phyloP scores from a whole-genome alignment of 2,329 filamentous ascomycete genomes.

The Ophiostoma fasciatum region DNA sequence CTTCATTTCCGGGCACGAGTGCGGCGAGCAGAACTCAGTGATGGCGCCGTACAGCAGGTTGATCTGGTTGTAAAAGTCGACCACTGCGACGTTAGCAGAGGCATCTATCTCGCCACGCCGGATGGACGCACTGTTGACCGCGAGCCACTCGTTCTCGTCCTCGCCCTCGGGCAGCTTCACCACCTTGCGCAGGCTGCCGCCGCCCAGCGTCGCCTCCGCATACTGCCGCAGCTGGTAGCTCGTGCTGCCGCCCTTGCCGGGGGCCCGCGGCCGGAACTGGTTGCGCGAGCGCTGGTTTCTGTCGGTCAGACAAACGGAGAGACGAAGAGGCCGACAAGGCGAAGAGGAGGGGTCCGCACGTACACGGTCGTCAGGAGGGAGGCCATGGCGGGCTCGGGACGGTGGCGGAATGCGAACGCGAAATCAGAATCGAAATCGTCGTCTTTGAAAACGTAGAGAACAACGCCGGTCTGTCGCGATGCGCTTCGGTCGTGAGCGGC shows the following conservation, averaged over 20 bases:
- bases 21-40: conserved; percentile 96
- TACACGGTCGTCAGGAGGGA: conserved; percentile 19
- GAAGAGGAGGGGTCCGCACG: background rate
- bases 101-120: background rate
- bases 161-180: conserved; percentile 95
- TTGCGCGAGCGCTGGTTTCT: conserved; percentile 80
- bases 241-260: conserved; percentile 71
- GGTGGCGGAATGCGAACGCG: background rate
- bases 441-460: background rate
- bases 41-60: conserved; percentile 97
- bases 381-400: conserved; percentile 7
- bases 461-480: background rate
- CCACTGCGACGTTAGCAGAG: conserved; percentile 46
- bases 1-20: conserved; percentile 98
- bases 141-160: conserved; percentile 95
- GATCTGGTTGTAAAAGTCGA: conserved; percentile 99
- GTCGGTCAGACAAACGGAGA: conserved; percentile 1
- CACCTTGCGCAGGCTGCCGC: conserved; percentile 86
- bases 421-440: no score
- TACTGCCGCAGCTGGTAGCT: conserved; percentile 92
- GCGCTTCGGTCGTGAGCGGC: background rate
- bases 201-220: conserved; percentile 90
- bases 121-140: conserved; percentile 69
- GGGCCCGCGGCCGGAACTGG: conserved; percentile 77
- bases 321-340: background rate